Evolutionary conservation across 805 yeast species (phyloP), one percentile per base, ranked within the genome.

Genomic region (Zygosaccharomyces siamensis): DNA sequence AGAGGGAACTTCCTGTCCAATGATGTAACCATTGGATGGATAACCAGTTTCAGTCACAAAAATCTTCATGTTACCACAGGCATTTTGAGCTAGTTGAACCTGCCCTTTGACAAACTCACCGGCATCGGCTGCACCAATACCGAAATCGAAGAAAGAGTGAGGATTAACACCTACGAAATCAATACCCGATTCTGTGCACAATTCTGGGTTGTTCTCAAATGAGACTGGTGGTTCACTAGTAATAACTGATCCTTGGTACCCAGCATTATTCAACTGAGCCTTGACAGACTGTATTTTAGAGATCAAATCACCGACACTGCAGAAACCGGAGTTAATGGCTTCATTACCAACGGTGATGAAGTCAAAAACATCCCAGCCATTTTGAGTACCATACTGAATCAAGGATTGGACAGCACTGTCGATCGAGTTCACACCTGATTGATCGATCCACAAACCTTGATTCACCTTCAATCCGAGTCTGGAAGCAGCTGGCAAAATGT

Each of bases 181-280:
- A 57, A 89, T 79, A 11, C 70, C 86, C 5, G 88, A 78, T 28
- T 67, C 67, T 0, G 81, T 75, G 71, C 97, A 90, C 59, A 90
- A 75, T 7, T 66, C 68, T 3, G 96, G 87, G 63, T 85, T 54
- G 44, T 71, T 63, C 62, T 77, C 77, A 67, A 76, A 89, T 16
- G 81, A 69, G 11, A 78, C 84, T n/a, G 97, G 93, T 47, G 96
- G 95, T 67, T 90, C 97, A 48, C 96, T 80, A 16, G 96, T 89
- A 20, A 95, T 83, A 40, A 89, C 75, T 47, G 70, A 61, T 45
- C 97, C 97, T 7, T 72, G 68, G 70, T 81, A 90, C 33, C 97
- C 97, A 24, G 88, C 90, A 44, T 63, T 68, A 48, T 69, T 62
- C 48, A 90, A 76, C 52, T 68, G 68, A 10, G 74, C 32, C 66